A percentile compares a stretch with the other conserved stretches of the same genome.
These are phyloP conservation scores for Ophiocordyceps camponoti-leonardi DNA, from an alignment of 2,329 filamentous ascomycete genomes.

Conservation along the genomic window DNA sequence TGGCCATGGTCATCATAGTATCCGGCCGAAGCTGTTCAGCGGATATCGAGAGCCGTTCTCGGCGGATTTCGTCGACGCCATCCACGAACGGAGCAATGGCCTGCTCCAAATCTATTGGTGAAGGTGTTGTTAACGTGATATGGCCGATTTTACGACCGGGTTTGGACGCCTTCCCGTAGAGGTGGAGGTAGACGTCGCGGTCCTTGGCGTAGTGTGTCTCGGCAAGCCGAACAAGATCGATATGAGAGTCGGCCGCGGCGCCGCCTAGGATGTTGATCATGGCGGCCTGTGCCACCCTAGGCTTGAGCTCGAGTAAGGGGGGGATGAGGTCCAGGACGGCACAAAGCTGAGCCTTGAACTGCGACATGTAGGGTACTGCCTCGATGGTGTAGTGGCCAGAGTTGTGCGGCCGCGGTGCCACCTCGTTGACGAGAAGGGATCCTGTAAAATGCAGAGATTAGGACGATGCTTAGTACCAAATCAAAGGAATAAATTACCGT, in stretches of 20 bases:
- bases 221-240: conserved; percentile 27
- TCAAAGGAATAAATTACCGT: too few species aligned
- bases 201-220: conserved; percentile 23
- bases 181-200: conserved; percentile 48
- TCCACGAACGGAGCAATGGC: conserved; percentile 52
- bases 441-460: conserved; percentile 9
- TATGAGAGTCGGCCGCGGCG: conserved; percentile 44
- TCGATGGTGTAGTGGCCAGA: conserved; percentile 94
- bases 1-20: conserved; percentile 1
- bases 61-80: conserved; percentile 39
- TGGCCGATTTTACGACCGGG: conserved; percentile 91
- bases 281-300: conserved; percentile 33
- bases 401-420: conserved; percentile 71
- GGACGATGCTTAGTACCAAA: too few species aligned
- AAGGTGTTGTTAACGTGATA: conserved; percentile 60
- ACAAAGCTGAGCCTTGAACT: conserved; percentile 80
- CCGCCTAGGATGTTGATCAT: conserved; percentile 74
- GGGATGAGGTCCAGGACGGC: conserved; percentile 58
- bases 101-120: conserved; percentile 44
- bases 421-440: conserved; percentile 66
- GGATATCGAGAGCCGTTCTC: conserved; percentile 29
- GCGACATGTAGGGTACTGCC: conserved; percentile 61
- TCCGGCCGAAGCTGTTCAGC: conserved; percentile 18
- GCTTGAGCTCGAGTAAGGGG: conserved; percentile 39
- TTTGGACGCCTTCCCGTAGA: conserved; percentile 83